These are phyloP conservation scores for Cucurbita moschata DNA, from an alignment of 306 rosid species.

Conservation along the genomic window DNA sequence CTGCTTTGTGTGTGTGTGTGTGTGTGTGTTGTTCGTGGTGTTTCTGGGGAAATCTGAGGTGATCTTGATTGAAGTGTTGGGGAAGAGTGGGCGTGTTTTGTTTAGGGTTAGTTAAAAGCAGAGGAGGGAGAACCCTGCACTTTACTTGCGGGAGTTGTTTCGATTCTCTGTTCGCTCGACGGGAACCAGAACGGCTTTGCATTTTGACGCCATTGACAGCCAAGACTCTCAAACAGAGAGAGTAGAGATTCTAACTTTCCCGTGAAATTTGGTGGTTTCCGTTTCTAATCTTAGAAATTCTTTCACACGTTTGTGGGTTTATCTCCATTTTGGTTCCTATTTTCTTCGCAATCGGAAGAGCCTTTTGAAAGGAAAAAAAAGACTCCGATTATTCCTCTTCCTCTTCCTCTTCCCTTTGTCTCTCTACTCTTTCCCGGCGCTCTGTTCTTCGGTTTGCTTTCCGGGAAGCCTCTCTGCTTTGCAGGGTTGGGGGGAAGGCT, in stretches of 20 bases:
- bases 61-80: no score
- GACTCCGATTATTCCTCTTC: slow-evolving; percentile 22
- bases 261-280: slow-evolving; percentile 24
- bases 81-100: slow-evolving; percentile 19
- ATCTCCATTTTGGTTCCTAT: slow-evolving; percentile 14
- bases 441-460: slow-evolving; percentile 6
- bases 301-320: slow-evolving; percentile 21
- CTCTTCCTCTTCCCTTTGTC: slow-evolving; percentile 11
- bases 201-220: slow-evolving; percentile 27
- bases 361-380: background rate
- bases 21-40: background rate
- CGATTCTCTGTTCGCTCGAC: slow-evolving; percentile 9
- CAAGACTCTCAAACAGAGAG: slow-evolving; percentile 15
- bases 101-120: slow-evolving; percentile 26
- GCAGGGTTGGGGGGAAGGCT: slow-evolving; percentile 58
- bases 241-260: slow-evolving; percentile 15
- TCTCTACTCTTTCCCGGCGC: slow-evolving; percentile 7
- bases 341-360: slow-evolving; percentile 9
- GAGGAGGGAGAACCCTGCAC: background rate
- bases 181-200: background rate
- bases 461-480: slow-evolving; percentile 26
- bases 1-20: background rate
- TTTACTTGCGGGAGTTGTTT: background rate
- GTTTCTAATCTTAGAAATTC: slow-evolving; percentile 27
- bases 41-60: background rate